Conservation (phyloP, 2,329 filamentous ascomycete species). For the Botrytis fragariae region DNA sequence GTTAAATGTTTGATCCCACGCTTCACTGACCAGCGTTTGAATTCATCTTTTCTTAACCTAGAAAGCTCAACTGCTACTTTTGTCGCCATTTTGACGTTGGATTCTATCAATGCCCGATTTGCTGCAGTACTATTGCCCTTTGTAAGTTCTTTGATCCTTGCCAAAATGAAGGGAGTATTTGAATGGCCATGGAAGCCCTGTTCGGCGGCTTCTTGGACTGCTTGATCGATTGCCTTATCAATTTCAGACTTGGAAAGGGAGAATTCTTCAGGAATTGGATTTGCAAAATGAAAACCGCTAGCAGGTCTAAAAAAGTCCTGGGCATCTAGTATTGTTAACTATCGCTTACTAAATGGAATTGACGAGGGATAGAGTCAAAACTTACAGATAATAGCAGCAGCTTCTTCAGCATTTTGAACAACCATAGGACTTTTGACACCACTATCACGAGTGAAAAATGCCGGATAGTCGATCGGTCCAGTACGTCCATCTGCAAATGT, state of each 20-base stretch:
- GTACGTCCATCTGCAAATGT: slow-evolving; percentile 83
- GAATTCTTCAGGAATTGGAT: slow-evolving; percentile 63
- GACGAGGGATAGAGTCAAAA: slow-evolving; percentile 21
- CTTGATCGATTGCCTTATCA: slow-evolving; percentile 54
- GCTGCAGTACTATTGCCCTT: slow-evolving; percentile 59
- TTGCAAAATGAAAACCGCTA: slow-evolving; percentile 83
- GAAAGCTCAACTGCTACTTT: slow-evolving; percentile 57
- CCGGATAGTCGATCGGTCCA: slow-evolving; percentile 78
- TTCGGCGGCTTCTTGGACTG: slow-evolving; percentile 52
- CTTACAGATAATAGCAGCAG: slow-evolving; percentile 79
- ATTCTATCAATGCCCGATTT: slow-evolving; percentile 63
- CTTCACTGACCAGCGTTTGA: slow-evolving; percentile 1
- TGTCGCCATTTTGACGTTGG: slow-evolving; percentile 64
- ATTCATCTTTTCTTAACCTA: slow-evolving; percentile 15
- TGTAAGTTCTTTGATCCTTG: slow-evolving; percentile 66
- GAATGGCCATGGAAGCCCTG: slow-evolving; percentile 60
- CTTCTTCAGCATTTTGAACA: slow-evolving; percentile 73
- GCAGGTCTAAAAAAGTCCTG: slow-evolving; percentile 63
- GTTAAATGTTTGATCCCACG: not conserved
- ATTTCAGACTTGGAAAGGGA: slow-evolving; percentile 61
- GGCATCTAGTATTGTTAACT: slow-evolving; percentile 50
- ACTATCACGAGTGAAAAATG: slow-evolving; percentile 89
- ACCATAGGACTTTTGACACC: slow-evolving; percentile 75
- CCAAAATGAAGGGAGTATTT: slow-evolving; percentile 67
- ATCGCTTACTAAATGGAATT: not conserved